Percentiles rank a stretch among this genome's conserved stretches.
Conservation (phyloP, 805 yeast species). For the Starmerella riodocensis region DNA sequence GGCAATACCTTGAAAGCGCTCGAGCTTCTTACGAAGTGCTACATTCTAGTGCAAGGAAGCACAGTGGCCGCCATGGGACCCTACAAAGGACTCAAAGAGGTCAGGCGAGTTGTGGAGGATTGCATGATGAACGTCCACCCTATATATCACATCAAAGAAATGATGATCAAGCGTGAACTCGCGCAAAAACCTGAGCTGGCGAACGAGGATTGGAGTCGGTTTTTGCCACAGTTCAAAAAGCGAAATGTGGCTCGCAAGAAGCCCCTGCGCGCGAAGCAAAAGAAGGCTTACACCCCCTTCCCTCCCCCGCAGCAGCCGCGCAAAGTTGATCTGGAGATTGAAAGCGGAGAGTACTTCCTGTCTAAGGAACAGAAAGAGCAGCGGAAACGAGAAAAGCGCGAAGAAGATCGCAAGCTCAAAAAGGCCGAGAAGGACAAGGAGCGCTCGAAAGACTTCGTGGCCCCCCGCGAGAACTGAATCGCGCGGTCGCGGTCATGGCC, state of each 20-base stretch:
- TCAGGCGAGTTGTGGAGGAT: slow-evolving; percentile 89
- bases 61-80: slow-evolving; percentile 98
- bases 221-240: slow-evolving; percentile 92
- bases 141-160: slow-evolving; percentile 91
- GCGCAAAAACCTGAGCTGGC: slow-evolving; percentile 93
- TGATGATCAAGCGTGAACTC: slow-evolving; percentile 92
- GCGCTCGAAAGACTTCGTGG: slow-evolving; percentile 63
- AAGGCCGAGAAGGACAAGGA: slow-evolving; percentile 53
- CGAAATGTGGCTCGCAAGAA: slow-evolving; percentile 89
- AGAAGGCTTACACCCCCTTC: slow-evolving; percentile 91
- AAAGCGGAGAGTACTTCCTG: slow-evolving; percentile 95
- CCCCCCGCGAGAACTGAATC: slow-evolving; percentile 62
- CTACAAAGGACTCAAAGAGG: slow-evolving; percentile 78
- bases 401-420: slow-evolving; percentile 60
- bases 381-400: slow-evolving; percentile 60
- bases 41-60: slow-evolving; percentile 90
- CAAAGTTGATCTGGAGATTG: slow-evolving; percentile 92
- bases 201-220: slow-evolving; percentile 91
- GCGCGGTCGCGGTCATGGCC: neutral
- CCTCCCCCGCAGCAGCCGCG: slow-evolving; percentile 96
- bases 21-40: slow-evolving; percentile 89
- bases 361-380: slow-evolving; percentile 69
- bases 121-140: slow-evolving; percentile 96
- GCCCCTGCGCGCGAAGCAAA: slow-evolving; percentile 53
- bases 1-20: slow-evolving; percentile 94